Percentiles rank a stretch among this genome's conserved stretches.
Conservation (phyloP, 768 basidiomycete species). For the Holtermannia corniformis region DNA sequence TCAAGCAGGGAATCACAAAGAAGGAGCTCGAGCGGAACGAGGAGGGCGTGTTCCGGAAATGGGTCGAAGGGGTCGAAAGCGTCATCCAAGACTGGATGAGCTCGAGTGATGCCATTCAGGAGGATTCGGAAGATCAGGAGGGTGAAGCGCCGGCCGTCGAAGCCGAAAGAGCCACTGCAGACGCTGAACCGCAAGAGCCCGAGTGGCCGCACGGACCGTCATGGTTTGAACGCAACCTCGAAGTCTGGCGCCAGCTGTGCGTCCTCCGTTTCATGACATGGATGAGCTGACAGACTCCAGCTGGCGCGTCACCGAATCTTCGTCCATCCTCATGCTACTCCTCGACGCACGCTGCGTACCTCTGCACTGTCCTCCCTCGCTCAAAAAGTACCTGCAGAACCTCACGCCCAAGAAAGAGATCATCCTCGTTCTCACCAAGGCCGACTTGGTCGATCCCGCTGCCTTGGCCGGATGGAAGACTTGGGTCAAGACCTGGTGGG, state of each 20-base stretch:
- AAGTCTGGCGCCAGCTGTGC: conserved; percentile 88
- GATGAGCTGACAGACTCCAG: conserved; percentile 6
- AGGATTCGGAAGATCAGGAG: conserved; percentile 23
- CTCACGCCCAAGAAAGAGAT: conserved; percentile 62
- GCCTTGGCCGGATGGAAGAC: conserved; percentile 30
- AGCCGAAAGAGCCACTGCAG: too few species aligned
- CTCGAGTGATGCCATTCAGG: neutral
- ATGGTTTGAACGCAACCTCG: conserved; percentile 92
- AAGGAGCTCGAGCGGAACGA: conserved; percentile 83
- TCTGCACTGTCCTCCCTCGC: conserved; percentile 81
- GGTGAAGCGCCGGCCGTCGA: conserved; percentile 1
- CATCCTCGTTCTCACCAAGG: conserved; percentile 83
- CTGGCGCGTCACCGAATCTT: conserved; percentile 95
- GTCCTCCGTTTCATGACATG: conserved; percentile 1
- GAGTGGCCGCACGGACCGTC: conserved; percentile 55
- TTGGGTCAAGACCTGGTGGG: conserved; percentile 40
- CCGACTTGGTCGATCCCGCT: conserved; percentile 64
- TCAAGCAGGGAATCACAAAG: conserved; percentile 78
- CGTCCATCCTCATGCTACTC: conserved; percentile 88
- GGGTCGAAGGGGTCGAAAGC: conserved; percentile 60
- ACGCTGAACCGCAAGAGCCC: conserved; percentile 41
- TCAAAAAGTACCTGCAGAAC: conserved; percentile 63
- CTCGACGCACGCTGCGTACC: conserved; percentile 94
- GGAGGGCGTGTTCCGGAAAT: conserved; percentile 69
- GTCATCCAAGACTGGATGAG: conserved; percentile 48